These are phyloP conservation scores for Stephania cephalantha DNA, from an alignment of 164 flowering plant genomes.

Conservation along the genomic window DNA sequence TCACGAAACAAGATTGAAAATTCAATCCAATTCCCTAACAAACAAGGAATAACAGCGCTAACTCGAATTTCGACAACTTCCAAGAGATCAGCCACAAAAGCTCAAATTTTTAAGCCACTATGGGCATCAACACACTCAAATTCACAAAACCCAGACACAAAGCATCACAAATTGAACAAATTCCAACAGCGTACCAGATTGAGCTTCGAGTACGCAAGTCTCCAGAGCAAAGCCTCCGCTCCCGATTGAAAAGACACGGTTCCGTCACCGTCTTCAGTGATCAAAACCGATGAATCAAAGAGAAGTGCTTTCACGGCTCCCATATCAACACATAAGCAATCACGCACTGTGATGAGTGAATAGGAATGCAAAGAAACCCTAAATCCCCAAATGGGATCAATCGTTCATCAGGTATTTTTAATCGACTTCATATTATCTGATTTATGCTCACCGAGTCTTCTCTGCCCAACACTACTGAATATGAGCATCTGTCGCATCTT, in stretches of 20 bases:
- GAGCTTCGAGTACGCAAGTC: constrained; percentile 39
- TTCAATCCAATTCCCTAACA: background rate
- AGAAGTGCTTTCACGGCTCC: constrained; percentile 30
- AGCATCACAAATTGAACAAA: background rate
- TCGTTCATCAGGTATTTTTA: too few species aligned
- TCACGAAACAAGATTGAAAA: too few species aligned
- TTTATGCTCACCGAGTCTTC: too few species aligned
- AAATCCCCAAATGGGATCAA: too few species aligned
- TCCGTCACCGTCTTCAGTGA: constrained; percentile 18
- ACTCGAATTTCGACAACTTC: background rate
- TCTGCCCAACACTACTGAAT: too few species aligned
- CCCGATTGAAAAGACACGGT: constrained; percentile 19
- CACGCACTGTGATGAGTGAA: background rate
- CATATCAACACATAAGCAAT: constrained; percentile 5
- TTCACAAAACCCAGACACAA: background rate
- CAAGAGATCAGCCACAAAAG: background rate
- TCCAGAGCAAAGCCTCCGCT: constrained; percentile 36
- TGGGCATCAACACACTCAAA: background rate
- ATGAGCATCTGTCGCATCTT: too few species aligned
- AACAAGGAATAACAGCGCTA: background rate
- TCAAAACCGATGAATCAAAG: constrained; percentile 37
- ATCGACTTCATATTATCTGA: too few species aligned
- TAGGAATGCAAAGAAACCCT: too few species aligned
- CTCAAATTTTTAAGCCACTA: too few species aligned
- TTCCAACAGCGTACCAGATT: constrained; percentile 27